A percentile compares a stretch with the other conserved stretches of the same genome.
Conservation (phyloP, 768 basidiomycete species). For the Suillus tomentosus region DNA sequence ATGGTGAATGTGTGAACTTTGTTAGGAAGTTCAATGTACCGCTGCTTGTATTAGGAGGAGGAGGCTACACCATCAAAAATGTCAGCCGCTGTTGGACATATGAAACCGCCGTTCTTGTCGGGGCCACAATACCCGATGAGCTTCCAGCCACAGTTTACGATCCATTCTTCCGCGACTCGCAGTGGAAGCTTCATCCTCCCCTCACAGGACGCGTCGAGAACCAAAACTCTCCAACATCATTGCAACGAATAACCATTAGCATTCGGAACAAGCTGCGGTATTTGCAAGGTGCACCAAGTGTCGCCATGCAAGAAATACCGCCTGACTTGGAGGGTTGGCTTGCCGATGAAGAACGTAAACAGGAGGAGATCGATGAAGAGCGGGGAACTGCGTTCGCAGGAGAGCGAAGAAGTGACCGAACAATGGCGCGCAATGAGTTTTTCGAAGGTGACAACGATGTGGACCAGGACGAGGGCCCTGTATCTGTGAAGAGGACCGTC, state of each 20-base stretch:
- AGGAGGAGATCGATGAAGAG: slow-evolving; percentile 75
- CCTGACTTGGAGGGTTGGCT: slow-evolving; percentile 83
- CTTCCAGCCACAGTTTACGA: slow-evolving; percentile 91
- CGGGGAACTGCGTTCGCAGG: slow-evolving; percentile 56
- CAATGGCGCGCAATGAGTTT: slow-evolving; percentile 62
- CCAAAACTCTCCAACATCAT: slow-evolving; percentile 77
- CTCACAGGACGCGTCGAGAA: slow-evolving; percentile 92
- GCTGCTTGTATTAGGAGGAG: slow-evolving; percentile 89
- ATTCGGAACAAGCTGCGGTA: slow-evolving; percentile 89
- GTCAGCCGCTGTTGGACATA: slow-evolving; percentile 99
- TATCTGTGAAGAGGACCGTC: slow-evolving; percentile 26
- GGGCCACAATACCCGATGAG: slow-evolving; percentile 78
- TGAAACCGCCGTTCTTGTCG: slow-evolving; percentile 92
- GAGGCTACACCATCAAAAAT: slow-evolving; percentile 96
- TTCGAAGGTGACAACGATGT: slow-evolving; percentile 74
- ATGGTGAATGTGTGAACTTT: slow-evolving; percentile 97
- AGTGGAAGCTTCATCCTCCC: slow-evolving; percentile 93
- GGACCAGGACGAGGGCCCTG: slow-evolving; percentile 47
- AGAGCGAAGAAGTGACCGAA: slow-evolving; percentile 51
- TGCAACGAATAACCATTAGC: slow-evolving; percentile 86
- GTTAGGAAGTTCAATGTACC: slow-evolving; percentile 92
- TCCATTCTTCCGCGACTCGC: slow-evolving; percentile 86
- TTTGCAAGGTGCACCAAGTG: slow-evolving; percentile 94
- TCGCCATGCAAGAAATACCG: slow-evolving; percentile 95
- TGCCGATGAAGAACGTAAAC: slow-evolving; percentile 66